Conservation (phyloP, 306 rosid genomes). For the Calophaca sinica region DNA sequence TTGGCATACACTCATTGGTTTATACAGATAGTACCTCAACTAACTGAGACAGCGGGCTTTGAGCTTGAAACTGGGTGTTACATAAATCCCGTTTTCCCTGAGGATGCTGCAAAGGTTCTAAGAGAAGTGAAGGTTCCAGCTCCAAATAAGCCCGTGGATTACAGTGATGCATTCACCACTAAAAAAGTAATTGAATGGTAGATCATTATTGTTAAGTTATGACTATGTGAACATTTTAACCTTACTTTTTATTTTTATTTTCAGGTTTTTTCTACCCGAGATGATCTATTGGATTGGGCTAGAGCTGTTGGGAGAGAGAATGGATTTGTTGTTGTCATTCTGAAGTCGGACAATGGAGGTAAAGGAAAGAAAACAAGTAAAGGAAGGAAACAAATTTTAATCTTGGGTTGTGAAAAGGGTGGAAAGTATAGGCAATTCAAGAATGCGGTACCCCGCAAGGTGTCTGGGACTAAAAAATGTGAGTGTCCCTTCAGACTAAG, state of each 20-base stretch:
- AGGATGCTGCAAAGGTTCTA: slow-evolving; percentile 83
- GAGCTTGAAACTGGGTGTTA: slow-evolving; percentile 83
- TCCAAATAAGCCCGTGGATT: slow-evolving; percentile 29
- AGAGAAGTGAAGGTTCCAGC: slow-evolving; percentile 66
- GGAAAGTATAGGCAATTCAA: slow-evolving; percentile 29
- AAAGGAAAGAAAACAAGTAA: not conserved
- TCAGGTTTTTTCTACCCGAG: slow-evolving; percentile 14
- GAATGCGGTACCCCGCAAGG: slow-evolving; percentile 20
- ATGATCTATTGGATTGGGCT: slow-evolving; percentile 27
- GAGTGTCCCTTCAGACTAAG: slow-evolving; percentile 24
- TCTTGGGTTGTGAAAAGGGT: slow-evolving; percentile 19
- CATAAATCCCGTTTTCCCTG: slow-evolving; percentile 84
- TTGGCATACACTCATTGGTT: slow-evolving; percentile 72
- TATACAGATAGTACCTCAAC: slow-evolving; percentile 82
- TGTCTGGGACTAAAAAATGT: slow-evolving; percentile 25
- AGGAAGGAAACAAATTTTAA: not conserved
- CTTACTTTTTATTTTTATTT: not conserved
- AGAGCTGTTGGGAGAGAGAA: slow-evolving; percentile 35
- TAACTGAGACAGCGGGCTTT: slow-evolving; percentile 68
- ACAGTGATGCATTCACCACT: slow-evolving; percentile 31
- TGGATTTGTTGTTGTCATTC: slow-evolving; percentile 23
- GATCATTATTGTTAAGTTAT: not conserved
- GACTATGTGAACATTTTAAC: not conserved
- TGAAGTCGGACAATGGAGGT: slow-evolving; percentile 27
- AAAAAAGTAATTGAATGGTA: slow-evolving; percentile 7